phyloP scores from a whole-genome alignment of 2,329 filamentous ascomycete genomes.

The Aulographum hederae region DNA sequence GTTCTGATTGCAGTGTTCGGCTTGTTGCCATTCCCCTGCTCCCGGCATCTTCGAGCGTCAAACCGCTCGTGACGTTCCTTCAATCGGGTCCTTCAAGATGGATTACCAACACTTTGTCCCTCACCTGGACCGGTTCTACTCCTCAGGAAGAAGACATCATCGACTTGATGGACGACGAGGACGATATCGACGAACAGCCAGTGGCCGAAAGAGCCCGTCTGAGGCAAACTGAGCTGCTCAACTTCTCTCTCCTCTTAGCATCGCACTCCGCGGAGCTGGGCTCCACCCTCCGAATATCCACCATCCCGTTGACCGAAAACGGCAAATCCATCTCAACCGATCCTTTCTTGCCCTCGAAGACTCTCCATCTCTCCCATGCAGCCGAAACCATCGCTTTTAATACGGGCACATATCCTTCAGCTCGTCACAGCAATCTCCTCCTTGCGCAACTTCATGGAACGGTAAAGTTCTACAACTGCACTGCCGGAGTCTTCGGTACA shows the following conservation, averaged over 20 bases:
- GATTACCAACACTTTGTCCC: neutral
- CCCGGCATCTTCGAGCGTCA: slow-evolving; percentile 34
- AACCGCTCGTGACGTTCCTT: slow-evolving; percentile 15
- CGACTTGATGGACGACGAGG: neutral
- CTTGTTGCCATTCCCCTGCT: slow-evolving; percentile 35
- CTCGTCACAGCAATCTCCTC: neutral
- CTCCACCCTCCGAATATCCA: neutral
- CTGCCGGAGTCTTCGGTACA: too few relatives aligned
- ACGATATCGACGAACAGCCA: neutral
- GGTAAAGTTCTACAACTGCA: neutral
- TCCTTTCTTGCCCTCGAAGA: too few relatives aligned
- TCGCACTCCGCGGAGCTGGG: neutral
- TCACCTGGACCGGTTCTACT: neutral
- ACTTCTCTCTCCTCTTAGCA: neutral
- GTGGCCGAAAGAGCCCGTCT: neutral
- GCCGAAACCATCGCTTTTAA: neutral
- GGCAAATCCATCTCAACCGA: too few relatives aligned
- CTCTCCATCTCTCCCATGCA: neutral
- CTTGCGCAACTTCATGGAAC: neutral
- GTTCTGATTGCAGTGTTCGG: slow-evolving; percentile 36
- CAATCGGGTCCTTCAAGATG: slow-evolving; percentile 11
- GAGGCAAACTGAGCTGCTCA: too few relatives aligned
- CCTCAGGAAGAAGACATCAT: neutral
- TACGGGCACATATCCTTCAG: neutral
- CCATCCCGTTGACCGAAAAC: neutral